These are phyloP conservation scores for Apiospora saccharicola DNA, from an alignment of 2,329 filamentous ascomycete genomes.

Conservation along the genomic window DNA sequence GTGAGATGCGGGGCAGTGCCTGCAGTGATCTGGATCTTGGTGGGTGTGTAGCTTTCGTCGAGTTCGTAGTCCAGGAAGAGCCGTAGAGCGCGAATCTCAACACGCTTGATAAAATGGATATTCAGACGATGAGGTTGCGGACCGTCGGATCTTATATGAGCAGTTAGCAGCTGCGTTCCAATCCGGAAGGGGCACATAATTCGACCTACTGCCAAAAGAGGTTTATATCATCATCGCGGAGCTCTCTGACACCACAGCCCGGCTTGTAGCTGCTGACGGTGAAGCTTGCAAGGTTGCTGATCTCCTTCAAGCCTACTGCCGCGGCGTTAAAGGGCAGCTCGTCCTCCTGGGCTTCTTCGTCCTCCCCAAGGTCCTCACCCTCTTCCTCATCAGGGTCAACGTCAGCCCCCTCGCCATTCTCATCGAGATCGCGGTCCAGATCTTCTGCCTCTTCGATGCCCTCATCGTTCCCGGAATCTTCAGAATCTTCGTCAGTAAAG, in stretches of 20 bases:
- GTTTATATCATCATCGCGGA: constrained; percentile 75
- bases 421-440: constrained; percentile 34
- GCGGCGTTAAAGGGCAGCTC: constrained; percentile 57
- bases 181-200: background rate
- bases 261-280: constrained; percentile 84
- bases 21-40: constrained; percentile 86
- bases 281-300: constrained; percentile 83
- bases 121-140: constrained; percentile 84
- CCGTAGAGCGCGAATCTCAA: constrained; percentile 79
- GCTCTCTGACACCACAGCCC: constrained; percentile 78
- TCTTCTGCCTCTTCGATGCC: constrained; percentile 31
- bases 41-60: constrained; percentile 97
- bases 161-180: background rate
- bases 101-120: constrained; percentile 85
- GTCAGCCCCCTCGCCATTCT: constrained; percentile 37
- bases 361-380: constrained; percentile 34
- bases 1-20: constrained; percentile 93
- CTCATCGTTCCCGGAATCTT: constrained; percentile 31
- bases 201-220: constrained; percentile 78
- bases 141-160: constrained; percentile 71
- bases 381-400: constrained; percentile 42
- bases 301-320: constrained; percentile 75
- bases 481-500: constrained; percentile 5
- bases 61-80: constrained; percentile 89
- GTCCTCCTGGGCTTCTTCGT: constrained; percentile 45